Percentiles rank a stretch among this genome's conserved stretches.
These are phyloP conservation scores for Pseudozyma sp. DNA, from an alignment of 1,284 basidiomycete genomes.

Conservation along the genomic window DNA sequence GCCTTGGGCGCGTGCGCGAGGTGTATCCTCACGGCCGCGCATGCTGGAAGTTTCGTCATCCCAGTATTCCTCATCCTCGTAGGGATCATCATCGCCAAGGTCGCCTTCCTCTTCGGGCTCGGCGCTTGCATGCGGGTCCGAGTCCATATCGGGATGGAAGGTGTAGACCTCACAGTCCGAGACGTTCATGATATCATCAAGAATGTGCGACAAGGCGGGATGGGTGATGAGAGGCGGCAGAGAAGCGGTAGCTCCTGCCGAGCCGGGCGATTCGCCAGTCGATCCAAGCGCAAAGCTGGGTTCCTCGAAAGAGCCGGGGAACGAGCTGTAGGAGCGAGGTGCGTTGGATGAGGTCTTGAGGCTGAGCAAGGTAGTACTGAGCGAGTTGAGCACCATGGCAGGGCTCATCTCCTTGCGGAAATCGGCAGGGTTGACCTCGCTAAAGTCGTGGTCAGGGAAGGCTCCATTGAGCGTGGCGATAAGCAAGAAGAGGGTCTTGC, in stretches of 20 bases:
- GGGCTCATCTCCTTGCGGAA: constrained; percentile 76
- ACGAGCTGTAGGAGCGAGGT: constrained; percentile 56
- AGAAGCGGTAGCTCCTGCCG: constrained; percentile 21
- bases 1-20: constrained; percentile 25
- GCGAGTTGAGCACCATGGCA: constrained; percentile 63
- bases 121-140: constrained; percentile 84
- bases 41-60: constrained; percentile 47
- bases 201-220: constrained; percentile 84
- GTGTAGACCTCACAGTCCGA: constrained; percentile 95
- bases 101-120: constrained; percentile 73
- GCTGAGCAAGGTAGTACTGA: constrained; percentile 65
- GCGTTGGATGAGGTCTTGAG: constrained; percentile 57
- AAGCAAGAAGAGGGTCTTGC: constrained; percentile 91
- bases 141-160: constrained; percentile 91
- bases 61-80: constrained; percentile 71
- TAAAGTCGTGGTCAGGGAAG: constrained; percentile 97
- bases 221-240: constrained; percentile 71
- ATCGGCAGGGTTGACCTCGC: constrained; percentile 87
- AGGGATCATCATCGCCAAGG: constrained; percentile 53
- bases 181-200: constrained; percentile 90
- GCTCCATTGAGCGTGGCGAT: constrained; percentile 97
- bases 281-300: constrained; percentile 38
- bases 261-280: constrained; percentile 25
- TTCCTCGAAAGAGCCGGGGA: constrained; percentile 62
- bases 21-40: constrained; percentile 47